phyloP scores from a whole-genome alignment of 371 early-diverging fungal genomes.

The Mucor racemosus region DNA sequence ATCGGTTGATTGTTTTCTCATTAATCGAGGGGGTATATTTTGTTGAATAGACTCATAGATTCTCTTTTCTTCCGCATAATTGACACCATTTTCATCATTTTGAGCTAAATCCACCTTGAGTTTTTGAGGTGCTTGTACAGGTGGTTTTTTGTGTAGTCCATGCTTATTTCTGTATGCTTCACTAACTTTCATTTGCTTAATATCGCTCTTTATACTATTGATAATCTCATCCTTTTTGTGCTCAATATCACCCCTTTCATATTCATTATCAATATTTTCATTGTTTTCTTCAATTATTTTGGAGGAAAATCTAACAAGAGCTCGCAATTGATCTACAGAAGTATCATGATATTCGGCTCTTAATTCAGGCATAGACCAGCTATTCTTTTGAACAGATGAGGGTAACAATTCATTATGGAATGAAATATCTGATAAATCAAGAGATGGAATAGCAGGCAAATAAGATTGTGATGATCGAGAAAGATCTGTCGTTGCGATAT shows the following conservation, averaged over 20 bases:
- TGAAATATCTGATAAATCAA: neutral
- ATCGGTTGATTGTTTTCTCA: neutral
- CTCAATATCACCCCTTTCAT: constrained; percentile 36
- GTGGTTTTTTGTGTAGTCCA: constrained; percentile 47
- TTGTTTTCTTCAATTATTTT: constrained; percentile 7
- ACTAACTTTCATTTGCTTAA: constrained; percentile 28
- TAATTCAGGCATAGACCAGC: constrained; percentile 30
- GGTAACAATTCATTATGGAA: neutral
- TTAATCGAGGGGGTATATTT: constrained; percentile 5
- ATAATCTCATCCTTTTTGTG: constrained; percentile 34
- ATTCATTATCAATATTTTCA: constrained; percentile 1
- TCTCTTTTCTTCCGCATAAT: neutral
- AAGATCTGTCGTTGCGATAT: constrained; percentile 8
- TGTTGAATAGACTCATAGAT: constrained; percentile 15
- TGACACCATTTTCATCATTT: constrained; percentile 9
- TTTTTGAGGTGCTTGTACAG: constrained; percentile 29
- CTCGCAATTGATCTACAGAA: constrained; percentile 31
- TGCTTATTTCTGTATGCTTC: constrained; percentile 48
- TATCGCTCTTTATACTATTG: constrained; percentile 27
- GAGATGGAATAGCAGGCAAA: constrained; percentile 17
- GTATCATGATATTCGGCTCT: constrained; percentile 28
- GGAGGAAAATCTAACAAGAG: constrained; percentile 23
- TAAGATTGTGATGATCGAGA: constrained; percentile 8
- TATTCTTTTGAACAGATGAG: neutral
- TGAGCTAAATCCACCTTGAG: constrained; percentile 23